Base-by-base conservation (phyloP, 1,139 yeast genomes). In the Arxiozyma bovina region DNA sequence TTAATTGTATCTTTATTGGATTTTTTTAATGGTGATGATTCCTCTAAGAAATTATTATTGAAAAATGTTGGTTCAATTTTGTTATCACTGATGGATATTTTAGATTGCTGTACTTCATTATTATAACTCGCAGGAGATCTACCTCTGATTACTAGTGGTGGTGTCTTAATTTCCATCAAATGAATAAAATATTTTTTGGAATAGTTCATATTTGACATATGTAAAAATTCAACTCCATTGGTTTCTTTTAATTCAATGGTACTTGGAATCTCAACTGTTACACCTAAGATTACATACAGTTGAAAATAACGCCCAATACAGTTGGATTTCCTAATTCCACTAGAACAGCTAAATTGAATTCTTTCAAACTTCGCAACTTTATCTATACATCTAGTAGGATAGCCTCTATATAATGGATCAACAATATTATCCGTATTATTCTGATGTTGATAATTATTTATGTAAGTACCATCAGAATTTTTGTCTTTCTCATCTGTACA, bases 331-430 rank as follows among this genome's bases (percentile, higher is more conserved):
- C 80, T 79, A 58, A 79, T 74, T 60, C 83, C 76, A 46, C 80
- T 78, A 1, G 87, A 79, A 8, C 85, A 78, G 4, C 85, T 77
- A 63, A 83, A 83, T 64, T 83, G 90, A 53, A 83, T 79, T 63
- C 90, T 73, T 64, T 83, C 89, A 64, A 81, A 83, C 50, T 85
- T 71, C 1, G 87, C 87, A 15, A 82, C 87, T 58, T 77, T 77
- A 5, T 81, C 76, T 50, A 83, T 77, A 48, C 77, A 74, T 52
- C 77, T 79, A 40, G 73, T 69, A 64, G 85, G 74, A 71, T 80
- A 60, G 5, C 58, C 44, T 18, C 8, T 34, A 25, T 20, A 18
- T 34, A 46, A 12, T 25, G 20, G 38, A 21, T 40, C 21, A 6
- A 55, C 18, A 8, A 59, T 40, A 12, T 51, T 22, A 23, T 17